Percentiles rank a stretch among this genome's conserved stretches.
These are phyloP conservation scores for Pichia inconspicua DNA, from an alignment of 1,139 yeast genomes.

Conservation along the genomic window DNA sequence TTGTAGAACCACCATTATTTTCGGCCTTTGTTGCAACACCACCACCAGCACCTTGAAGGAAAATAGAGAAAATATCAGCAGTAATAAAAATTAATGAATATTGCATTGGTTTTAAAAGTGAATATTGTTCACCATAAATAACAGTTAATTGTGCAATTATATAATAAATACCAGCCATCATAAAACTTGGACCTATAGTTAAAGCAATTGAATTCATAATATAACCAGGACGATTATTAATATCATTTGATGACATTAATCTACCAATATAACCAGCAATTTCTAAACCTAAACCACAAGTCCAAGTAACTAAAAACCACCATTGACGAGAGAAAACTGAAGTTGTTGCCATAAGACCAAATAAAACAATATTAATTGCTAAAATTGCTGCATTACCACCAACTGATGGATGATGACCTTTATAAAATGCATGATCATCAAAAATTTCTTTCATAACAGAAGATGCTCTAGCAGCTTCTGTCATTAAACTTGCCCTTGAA, in stretches of 20 bases:
- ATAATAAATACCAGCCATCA: conserved; percentile 83
- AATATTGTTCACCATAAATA: conserved; percentile 56
- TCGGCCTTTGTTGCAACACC: conserved; percentile 63
- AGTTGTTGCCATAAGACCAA: conserved; percentile 32
- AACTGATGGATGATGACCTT: conserved; percentile 36
- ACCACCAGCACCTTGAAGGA: conserved; percentile 77
- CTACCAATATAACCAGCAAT: conserved; percentile 67
- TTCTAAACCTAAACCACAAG: conserved; percentile 56
- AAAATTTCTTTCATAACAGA: conserved; percentile 24
- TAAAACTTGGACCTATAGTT: conserved; percentile 80
- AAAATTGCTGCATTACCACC: conserved; percentile 46
- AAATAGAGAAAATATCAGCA: conserved; percentile 39
- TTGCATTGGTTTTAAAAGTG: conserved; percentile 64
- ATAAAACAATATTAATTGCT: conserved; percentile 39
- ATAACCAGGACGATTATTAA: conserved; percentile 37
- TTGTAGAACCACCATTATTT: conserved; percentile 28
- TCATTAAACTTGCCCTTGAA: conserved; percentile 29
- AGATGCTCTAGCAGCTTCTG: conserved; percentile 31
- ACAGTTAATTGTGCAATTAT: conserved; percentile 66
- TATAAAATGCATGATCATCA: conserved; percentile 28
- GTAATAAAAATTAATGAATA: conserved; percentile 51
- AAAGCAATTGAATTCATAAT: conserved; percentile 61
- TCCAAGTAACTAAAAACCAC: conserved; percentile 65
- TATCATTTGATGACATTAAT: conserved; percentile 34
- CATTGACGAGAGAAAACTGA: conserved; percentile 50